Base-by-base conservation (phyloP, 2,329 filamentous ascomycete genomes). In the Fusarium pininemorale region DNA sequence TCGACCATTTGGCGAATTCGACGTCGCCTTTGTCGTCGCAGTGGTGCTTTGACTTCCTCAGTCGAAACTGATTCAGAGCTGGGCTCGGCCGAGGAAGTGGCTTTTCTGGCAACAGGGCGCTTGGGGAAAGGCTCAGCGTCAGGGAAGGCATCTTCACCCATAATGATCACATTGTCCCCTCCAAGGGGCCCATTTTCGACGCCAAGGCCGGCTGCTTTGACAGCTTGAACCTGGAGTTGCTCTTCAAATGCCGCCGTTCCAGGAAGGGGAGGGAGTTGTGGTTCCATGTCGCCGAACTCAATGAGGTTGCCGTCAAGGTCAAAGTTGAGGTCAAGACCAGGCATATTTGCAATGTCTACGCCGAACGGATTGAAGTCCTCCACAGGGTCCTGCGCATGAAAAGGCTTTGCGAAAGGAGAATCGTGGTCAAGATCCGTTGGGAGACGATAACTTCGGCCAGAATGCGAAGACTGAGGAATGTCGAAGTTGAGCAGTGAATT, bases 271-370 rank as follows among this genome's bases (percentile, higher is more conserved):
- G 87, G 87, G 38, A 89, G 79, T 41, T 86, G 84, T 26, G 81
- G 81, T 24, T 83, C 78, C 10, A 64, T 77, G 22, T 86, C 84
- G 18, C 80, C 67, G 7, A 84, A 72, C 30, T 82, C 82, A 45
- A 87, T 74, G 41, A 89, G 77, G 66, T 88, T 88, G 42, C 88
- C 88, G 15, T 88, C 79, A 30, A 80, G 84, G 68, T 89, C 87
- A 59, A 90, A 85, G n/a, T 85, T 83, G 32, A 89, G 81, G 6
- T 84, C 84, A 73, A 86, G 82, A 32, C 85, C 84, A 1, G 80
- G 80, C 26, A 84, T 74, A 10, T 79, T 75, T 14, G 80, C 81
- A 32, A 85, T 75, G 6, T 85, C 83, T 16, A 87, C 81, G 14
- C 75, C 81, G 24, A 86, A 81, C 5, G 81, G 80, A 35, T 81